These are phyloP conservation scores for Phylloporus sp. DNA, from an alignment of 768 basidiomycete species.

Conservation along the genomic window DNA sequence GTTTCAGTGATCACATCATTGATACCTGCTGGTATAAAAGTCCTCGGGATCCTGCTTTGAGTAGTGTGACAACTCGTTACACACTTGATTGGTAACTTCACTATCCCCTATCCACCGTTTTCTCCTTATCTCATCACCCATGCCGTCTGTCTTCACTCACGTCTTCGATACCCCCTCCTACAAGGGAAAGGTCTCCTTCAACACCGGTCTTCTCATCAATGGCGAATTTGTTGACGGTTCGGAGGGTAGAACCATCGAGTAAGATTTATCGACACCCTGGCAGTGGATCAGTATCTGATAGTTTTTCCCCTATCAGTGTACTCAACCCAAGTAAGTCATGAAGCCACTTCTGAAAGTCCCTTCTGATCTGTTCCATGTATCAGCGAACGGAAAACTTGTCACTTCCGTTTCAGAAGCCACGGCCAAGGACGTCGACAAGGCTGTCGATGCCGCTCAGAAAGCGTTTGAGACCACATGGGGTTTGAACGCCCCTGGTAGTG, in stretches of 20 bases:
- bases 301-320: constrained; percentile 36
- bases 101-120: constrained; percentile 11
- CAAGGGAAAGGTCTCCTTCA: constrained; percentile 55
- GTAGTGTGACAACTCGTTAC: background rate
- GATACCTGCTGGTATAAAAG: background rate
- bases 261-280: constrained; percentile 23
- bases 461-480: constrained; percentile 68
- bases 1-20: background rate
- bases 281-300: background rate
- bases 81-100: background rate
- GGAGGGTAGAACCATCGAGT: constrained; percentile 65
- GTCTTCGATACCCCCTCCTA: constrained; percentile 50
- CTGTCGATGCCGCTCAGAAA: constrained; percentile 64
- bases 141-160: constrained; percentile 44
- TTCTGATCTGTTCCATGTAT: background rate
- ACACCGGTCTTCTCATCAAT: constrained; percentile 70
- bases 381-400: constrained; percentile 63
- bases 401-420: constrained; percentile 55
- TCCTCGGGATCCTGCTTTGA: background rate
- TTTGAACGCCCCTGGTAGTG: constrained; percentile 47
- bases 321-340: constrained; percentile 48
- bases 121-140: constrained; percentile 19
- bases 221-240: constrained; percentile 61
- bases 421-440: constrained; percentile 68
- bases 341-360: background rate